These are phyloP conservation scores for Amyloporia xantha DNA, from an alignment of 768 basidiomycete species.

Conservation along the genomic window DNA sequence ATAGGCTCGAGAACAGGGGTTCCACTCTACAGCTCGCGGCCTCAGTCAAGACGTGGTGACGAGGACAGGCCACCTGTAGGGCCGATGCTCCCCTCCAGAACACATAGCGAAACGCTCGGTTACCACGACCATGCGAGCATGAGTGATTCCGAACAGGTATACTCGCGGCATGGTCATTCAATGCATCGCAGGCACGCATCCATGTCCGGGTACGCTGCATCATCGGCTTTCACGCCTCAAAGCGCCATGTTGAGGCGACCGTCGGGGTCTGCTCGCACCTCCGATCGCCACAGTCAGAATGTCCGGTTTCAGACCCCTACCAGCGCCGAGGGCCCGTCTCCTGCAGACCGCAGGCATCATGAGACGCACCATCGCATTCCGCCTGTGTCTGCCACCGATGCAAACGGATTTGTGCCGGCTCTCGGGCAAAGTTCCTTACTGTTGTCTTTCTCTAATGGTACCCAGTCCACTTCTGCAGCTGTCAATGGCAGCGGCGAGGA, in stretches of 20 bases:
- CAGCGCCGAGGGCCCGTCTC: neutral
- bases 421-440: slow-evolving; percentile 7
- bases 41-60: neutral
- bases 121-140: neutral
- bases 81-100: neutral
- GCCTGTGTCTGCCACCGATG: neutral
- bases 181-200: neutral
- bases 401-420: neutral
- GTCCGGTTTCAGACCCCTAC: neutral
- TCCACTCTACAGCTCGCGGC: slow-evolving; percentile 12
- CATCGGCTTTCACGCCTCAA: neutral
- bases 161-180: neutral
- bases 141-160: slow-evolving; percentile 2
- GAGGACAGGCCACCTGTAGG: neutral
- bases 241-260: slow-evolving; percentile 1
- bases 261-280: slow-evolving; percentile 3
- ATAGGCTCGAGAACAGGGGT: slow-evolving; percentile 12
- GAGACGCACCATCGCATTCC: neutral
- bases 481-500: slow-evolving; percentile 13
- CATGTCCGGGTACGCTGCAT: neutral
- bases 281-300: slow-evolving; percentile 3
- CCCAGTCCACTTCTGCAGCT: slow-evolving; percentile 12
- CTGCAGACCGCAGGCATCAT: slow-evolving; percentile 9
- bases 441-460: slow-evolving; percentile 9
- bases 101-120: neutral